Percentiles rank a stretch among this genome's conserved stretches.
These are phyloP conservation scores for Luzula sylvatica DNA, from an alignment of 176 grass and related monocot genomes.

Conservation along the genomic window DNA sequence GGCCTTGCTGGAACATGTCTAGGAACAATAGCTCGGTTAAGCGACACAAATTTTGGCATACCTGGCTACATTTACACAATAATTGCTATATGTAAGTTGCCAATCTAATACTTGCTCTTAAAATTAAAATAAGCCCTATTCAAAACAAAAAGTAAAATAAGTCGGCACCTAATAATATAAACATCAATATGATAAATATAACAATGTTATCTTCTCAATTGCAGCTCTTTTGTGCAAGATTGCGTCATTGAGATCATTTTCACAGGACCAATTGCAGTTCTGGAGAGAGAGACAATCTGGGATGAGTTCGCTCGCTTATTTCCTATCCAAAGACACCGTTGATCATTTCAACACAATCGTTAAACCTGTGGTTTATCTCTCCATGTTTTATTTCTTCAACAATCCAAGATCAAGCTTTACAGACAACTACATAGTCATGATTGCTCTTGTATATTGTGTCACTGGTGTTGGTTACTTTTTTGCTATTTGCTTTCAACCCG, in stretches of 20 bases:
- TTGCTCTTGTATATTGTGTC: constrained; percentile 74
- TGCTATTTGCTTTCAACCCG: constrained; percentile 65
- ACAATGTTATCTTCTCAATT: background rate
- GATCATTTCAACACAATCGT: constrained; percentile 70
- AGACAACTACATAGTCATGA: constrained; percentile 47
- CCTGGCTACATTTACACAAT: constrained; percentile 83
- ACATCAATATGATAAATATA: no score
- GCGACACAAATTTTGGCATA: constrained; percentile 59
- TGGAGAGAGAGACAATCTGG: constrained; percentile 69
- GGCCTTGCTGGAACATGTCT: constrained; percentile 90
- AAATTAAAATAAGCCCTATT: no score
- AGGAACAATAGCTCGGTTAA: constrained; percentile 57
- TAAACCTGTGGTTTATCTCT: constrained; percentile 77
- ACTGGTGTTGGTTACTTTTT: constrained; percentile 80
- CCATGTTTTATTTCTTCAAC: constrained; percentile 93
- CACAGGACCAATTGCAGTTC: constrained; percentile 55
- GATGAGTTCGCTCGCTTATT: constrained; percentile 75
- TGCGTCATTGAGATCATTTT: constrained; percentile 59
- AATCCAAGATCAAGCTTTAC: constrained; percentile 57
- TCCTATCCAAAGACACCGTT: constrained; percentile 64
- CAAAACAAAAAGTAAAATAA: no score
- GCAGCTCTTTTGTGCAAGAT: constrained; percentile 88
- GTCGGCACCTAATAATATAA: no score
- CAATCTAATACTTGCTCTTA: background rate
- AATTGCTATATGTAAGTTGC: constrained; percentile 88